Base-by-base conservation (phyloP, 202 grass and related monocot species). In the Saccharum hybrid region DNA sequence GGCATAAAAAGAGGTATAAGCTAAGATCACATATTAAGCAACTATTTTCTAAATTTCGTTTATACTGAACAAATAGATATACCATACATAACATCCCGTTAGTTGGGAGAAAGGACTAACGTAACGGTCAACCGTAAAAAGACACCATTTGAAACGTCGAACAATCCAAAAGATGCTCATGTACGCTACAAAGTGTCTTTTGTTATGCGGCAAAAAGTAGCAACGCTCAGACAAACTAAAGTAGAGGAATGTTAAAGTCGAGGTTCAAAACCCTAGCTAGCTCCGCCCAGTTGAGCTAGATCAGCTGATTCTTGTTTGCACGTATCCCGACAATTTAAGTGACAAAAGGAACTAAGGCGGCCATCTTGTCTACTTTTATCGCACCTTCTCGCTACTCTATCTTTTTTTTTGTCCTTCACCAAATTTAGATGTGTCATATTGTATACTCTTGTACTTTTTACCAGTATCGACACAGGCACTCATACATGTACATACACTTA, bases 391-490 rank as follows among this genome's bases (percentile, higher is more conserved):
- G 8, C 18, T n/a, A 5, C 0, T 7, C 16, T n/a, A 0, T 18
- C 15, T 52, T 7, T 52, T 26, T 26, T 6, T 49, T 4, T 16
- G 8, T 54, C 6, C 18, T 7, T 19, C 16, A 0, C 7, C 16
- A 52, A 2, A 18, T 49, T 46, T 46, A 0, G 43, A 49, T 0
- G 13, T 52, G 16, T 19, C 6, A 1, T 6, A 7, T 18, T 52
- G 15, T 19, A 6, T 18, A 7, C 18, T 54, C 51, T n/a, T 54
- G 18, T 19, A 6, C 0, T 46, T 7, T n/a, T 34, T 34, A 34
- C 33, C 33, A 3, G 6, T 54, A 8, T 0, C 0, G 16, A n/a
- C 16, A 1, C 5, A 16, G 1, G 4, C 1, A 5, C 13, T 16
- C 2, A 19, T 52, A 19, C 16, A 34, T 34, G 3, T 34, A 3